These are phyloP conservation scores for Chalciporus sphaerocephalus DNA, from an alignment of 768 basidiomycete species.

Conservation along the genomic window DNA sequence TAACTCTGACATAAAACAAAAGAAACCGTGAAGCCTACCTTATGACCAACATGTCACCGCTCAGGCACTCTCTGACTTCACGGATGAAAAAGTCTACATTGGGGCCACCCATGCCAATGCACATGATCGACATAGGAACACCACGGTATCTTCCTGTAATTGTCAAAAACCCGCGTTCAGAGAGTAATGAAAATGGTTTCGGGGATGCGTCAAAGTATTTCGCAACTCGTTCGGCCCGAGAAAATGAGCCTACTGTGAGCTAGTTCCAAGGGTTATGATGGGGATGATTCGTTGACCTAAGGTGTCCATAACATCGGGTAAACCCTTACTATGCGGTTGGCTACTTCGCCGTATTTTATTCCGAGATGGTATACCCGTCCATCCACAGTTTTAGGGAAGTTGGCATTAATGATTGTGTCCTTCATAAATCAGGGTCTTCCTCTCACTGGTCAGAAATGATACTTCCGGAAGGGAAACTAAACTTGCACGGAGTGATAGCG, in stretches of 20 bases:
- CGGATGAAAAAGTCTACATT: conserved; percentile 86
- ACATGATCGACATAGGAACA: conserved; percentile 64
- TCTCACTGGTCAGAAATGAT: background rate
- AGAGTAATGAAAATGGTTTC: conserved; percentile 55
- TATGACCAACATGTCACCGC: conserved; percentile 54
- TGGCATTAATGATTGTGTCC: conserved; percentile 59
- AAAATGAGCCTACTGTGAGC: conserved; percentile 73
- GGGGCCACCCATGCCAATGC: conserved; percentile 79
- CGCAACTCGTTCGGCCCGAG: conserved; percentile 61
- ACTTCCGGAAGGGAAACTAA: background rate
- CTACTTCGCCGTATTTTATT: conserved; percentile 69
- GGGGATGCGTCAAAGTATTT: conserved; percentile 55
- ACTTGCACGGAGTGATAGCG: background rate
- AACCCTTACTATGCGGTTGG: conserved; percentile 65
- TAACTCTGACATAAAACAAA: background rate
- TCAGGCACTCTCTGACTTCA: conserved; percentile 70
- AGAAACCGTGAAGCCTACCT: conserved; percentile 30
- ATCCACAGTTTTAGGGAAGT: conserved; percentile 73
- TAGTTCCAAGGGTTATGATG: conserved; percentile 27
- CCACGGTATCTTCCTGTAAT: conserved; percentile 64
- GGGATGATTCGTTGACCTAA: background rate
- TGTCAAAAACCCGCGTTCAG: conserved; percentile 73
- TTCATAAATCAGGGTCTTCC: conserved; percentile 47
- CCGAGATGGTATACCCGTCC: conserved; percentile 79
- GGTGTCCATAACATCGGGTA: background rate